These are phyloP conservation scores for Tremella mesenterica DNA, from an alignment of 768 basidiomycete species.

Conservation along the genomic window DNA sequence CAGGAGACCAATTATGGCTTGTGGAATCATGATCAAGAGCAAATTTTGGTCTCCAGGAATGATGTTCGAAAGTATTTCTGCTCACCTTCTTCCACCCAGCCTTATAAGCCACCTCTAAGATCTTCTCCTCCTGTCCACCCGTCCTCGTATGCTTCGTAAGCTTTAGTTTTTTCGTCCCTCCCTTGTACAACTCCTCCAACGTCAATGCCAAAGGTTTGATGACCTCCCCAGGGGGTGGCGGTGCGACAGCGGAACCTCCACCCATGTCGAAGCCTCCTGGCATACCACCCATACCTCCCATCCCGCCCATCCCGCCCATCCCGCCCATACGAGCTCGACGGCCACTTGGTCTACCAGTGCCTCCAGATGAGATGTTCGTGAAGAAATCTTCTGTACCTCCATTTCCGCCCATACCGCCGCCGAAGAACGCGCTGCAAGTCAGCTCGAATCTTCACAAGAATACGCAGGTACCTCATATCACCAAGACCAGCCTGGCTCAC, in stretches of 20 bases:
- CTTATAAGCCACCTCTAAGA: constrained; percentile 68
- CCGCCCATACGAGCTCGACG: constrained; percentile 45
- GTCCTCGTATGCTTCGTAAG: constrained; percentile 65
- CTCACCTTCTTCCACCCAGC: constrained; percentile 80
- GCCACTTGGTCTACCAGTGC: constrained; percentile 26
- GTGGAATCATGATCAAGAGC: too few relatives aligned
- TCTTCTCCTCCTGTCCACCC: constrained; percentile 78
- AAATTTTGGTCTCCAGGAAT: background rate
- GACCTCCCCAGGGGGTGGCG: constrained; percentile 51
- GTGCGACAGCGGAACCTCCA: constrained; percentile 46
- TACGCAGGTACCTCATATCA: background rate
- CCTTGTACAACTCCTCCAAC: constrained; percentile 75
- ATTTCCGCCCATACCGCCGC: constrained; percentile 29
- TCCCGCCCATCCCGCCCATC: constrained; percentile 20
- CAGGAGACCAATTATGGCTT: too few relatives aligned
- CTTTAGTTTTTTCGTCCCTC: constrained; percentile 78
- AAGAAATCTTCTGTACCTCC: constrained; percentile 50
- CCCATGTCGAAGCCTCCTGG: constrained; percentile 37
- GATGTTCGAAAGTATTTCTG: too few relatives aligned
- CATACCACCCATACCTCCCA: constrained; percentile 44
- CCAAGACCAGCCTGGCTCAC: background rate
- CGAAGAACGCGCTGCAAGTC: constrained; percentile 29
- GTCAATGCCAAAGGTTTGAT: constrained; percentile 73
- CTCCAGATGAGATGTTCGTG: constrained; percentile 34
- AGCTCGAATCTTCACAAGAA: constrained; percentile 1